Percentiles rank a stretch among this genome's conserved stretches.
Conservation (phyloP, 2,329 filamentous ascomycete species). For the Exophiala spinifera region DNA sequence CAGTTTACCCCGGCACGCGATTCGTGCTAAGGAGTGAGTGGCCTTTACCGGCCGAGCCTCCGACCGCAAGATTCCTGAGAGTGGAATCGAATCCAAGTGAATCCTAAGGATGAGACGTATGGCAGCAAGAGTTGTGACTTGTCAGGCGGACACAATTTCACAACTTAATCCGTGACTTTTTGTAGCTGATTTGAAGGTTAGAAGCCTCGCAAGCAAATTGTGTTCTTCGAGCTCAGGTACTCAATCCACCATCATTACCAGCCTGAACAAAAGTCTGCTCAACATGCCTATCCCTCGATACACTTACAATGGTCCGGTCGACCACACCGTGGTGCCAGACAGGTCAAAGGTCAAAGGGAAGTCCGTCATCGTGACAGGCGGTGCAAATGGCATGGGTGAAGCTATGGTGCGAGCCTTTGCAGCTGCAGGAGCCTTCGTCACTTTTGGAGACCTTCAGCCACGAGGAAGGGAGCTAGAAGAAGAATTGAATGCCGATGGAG, state of each 20-base stretch:
- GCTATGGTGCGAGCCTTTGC: conserved; percentile 37
- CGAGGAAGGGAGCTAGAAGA: conserved; percentile 9
- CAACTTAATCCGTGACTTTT: too few species aligned
- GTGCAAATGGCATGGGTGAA: conserved; percentile 39
- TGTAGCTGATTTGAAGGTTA: too few species aligned
- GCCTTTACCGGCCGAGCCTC: too few species aligned
- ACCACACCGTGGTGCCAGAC: conserved; percentile 33
- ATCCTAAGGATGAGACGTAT: too few species aligned
- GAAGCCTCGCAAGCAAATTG: too few species aligned
- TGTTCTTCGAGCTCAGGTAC: too few species aligned
- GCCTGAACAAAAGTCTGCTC: not conserved
- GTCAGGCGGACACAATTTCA: too few species aligned
- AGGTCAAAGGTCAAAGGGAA: conserved; percentile 36
- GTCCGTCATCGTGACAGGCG: conserved; percentile 26
- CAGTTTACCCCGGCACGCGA: too few species aligned
- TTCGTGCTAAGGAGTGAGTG: too few species aligned
- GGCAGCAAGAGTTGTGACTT: too few species aligned
- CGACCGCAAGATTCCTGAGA: too few species aligned
- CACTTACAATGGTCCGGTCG: conserved; percentile 12
- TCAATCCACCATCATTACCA: not conserved
- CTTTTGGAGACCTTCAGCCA: conserved; percentile 33
- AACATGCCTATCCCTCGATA: conserved; percentile 9
- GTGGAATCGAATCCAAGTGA: too few species aligned
- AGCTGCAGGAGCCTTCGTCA: conserved; percentile 41
- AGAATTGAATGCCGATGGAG: conserved; percentile 6